Evolutionary conservation across 805 yeast genomes (phyloP), one percentile per base, ranked within the genome.

Genomic region (Saccharomycopsis sp.): DNA sequence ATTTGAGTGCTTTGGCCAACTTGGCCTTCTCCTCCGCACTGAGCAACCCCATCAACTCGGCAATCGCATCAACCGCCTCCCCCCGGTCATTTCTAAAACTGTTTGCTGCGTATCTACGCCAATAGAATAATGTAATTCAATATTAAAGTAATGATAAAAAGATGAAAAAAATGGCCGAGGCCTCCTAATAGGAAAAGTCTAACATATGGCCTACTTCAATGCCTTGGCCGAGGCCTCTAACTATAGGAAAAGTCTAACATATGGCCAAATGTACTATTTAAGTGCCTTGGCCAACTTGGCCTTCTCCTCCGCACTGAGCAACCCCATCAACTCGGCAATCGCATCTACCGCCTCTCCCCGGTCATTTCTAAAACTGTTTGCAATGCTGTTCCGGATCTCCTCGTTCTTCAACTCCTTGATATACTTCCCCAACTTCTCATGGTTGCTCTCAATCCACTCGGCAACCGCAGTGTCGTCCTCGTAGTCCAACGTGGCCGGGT

Each of bases 381-480:
- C 83, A 66, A 88, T 73, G 51, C 79, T 81, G 69, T 81, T 83
- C 63, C 86, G 86, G 62, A 83, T 79, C 48, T 81, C 75, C 68
- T 87, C 94, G 55, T 78, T 72, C 73, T 83, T 85, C 73, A 88
- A 76, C 62, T 80, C 80, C 67, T 79, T 84, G 65, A 88, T 76
- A 64, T 76, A 77, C 53, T 78, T 74, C 61, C 86, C 86, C 61
- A 89, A 76, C 58, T 78, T 69, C 57, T 77, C 75, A 68, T 84
- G 91, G 73, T 87, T 84, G 64, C 82, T 84, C 73, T 90, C 97
- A 65, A 90, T 85, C 91, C 91, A 91, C 60, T 77, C 78, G 60
- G 94, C 89, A 62, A 91, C 92, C 37, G 79, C 87, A 67, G 78
- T 78, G 71, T 92, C 97, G 65, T 87, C 77, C 12, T 84, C 86